Percentiles rank a stretch among this genome's conserved stretches.
phyloP scores from a whole-genome alignment of 306 rosid species.

The Prunus mongolica region DNA sequence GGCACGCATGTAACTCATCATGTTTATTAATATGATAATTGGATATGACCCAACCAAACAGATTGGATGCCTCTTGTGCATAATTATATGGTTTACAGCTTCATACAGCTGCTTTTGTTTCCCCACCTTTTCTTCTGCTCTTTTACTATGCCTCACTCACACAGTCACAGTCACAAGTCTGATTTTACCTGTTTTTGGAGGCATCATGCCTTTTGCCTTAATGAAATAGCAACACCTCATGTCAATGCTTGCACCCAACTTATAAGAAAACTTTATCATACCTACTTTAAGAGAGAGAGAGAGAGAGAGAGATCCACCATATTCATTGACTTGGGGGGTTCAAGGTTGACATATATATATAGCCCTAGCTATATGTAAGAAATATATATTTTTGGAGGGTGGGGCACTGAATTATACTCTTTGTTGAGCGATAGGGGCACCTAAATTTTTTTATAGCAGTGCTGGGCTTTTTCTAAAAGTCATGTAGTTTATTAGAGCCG shows the following conservation, averaged over 20 bases:
- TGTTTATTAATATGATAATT: slow-evolving; percentile 9
- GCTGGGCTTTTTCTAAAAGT: not conserved
- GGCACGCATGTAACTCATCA: slow-evolving; percentile 12
- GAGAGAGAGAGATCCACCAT: not conserved
- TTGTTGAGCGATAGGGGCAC: not conserved
- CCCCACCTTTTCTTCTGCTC: not conserved
- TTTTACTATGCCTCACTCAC: not conserved
- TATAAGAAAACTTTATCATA: not conserved
- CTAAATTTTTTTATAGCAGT: not conserved
- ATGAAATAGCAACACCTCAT: not conserved
- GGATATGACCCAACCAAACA: slow-evolving; percentile 9
- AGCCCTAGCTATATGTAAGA: not conserved
- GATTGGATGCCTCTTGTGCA: not conserved
- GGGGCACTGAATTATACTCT: not conserved
- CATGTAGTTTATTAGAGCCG: not conserved
- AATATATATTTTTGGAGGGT: not conserved
- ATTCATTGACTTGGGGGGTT: not conserved
- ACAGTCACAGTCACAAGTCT: not conserved
- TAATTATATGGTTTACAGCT: slow-evolving; percentile 24
- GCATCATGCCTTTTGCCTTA: not conserved
- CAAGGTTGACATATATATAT: no score
- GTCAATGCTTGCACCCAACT: not conserved
- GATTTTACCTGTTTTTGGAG: not conserved
- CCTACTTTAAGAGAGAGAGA: not conserved
- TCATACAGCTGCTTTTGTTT: slow-evolving; percentile 18